Evolutionary conservation across 768 basidiomycete genomes (phyloP), one percentile per base, ranked within the genome.

Genomic region (Naganishia kalamii): DNA sequence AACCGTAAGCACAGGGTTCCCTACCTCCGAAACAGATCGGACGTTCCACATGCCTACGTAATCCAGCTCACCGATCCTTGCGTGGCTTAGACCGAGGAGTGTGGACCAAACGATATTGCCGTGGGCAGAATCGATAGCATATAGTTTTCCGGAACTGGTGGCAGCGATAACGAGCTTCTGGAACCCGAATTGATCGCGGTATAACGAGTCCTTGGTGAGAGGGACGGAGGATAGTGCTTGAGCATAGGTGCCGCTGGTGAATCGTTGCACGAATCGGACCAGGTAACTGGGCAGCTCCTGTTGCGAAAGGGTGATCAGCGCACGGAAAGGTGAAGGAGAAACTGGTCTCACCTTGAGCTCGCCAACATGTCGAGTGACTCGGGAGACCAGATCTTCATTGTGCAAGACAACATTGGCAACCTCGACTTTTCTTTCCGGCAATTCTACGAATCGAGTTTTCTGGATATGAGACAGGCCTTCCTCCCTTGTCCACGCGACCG

Each of bases 101-200:
- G 85, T 84, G 68, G 84, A 87, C 92, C 92, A 97, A 1, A 94
- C 72, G 32, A 90, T 81, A 1, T 82, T 80, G 0, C 92, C 92
- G 47, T 81, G 88, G 11, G 85, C 83, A 0, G 89, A 87, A 70
- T 96, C 91, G 46, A 97, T 78, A 0, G 86, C 92, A 71, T 86
- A 91, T 0, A 92, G 69, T 71, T 90, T 91, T 1, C 91, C 90
- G 30, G 83, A 80, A 0, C 80, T 69, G 3, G 88, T 90, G 0
- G 86, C 88, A 6, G 81, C 82, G 4, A 94, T 83, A 48, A 93
- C 83, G 30, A 96, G 76, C 73, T 96, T 90, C 40, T 87, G 83
- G 79, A 96, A 90, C 0, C 91, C 92, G 74, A 93, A 94, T 0
- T 86, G 77, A 71, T 93, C 91, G 4, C 89, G 85, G 60, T 65